Conservation (phyloP, 805 yeast genomes). For the Yarrowia sp. region DNA sequence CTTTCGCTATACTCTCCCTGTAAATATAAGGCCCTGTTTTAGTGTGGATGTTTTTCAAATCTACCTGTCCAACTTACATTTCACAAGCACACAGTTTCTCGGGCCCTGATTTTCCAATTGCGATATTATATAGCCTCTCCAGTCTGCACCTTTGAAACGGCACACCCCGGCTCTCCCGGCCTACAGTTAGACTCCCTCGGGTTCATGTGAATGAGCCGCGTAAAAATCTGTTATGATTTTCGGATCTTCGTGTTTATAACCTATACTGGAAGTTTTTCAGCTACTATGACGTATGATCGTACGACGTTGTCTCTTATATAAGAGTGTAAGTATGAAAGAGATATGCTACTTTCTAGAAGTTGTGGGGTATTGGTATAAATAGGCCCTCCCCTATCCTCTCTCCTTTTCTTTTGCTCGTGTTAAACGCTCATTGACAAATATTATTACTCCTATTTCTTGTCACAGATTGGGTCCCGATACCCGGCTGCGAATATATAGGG, state of each 20-base stretch:
- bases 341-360: no score
- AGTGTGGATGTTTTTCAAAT: not conserved
- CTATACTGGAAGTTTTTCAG: no score
- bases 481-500: not conserved
- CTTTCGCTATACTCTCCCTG: no score
- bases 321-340: no score
- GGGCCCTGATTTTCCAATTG: not conserved
- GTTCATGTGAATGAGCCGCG: not conserved
- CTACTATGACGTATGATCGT: no score
- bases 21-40: no score
- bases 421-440: not conserved
- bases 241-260: not conserved
- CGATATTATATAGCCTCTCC: not conserved
- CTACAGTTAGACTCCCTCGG: no score
- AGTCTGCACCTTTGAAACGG: conserved; percentile 2
- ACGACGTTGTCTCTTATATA: no score
- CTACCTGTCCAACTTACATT: not conserved
- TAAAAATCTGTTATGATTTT: not conserved
- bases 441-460: not conserved
- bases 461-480: not conserved
- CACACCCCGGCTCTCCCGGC: not conserved
- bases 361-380: no score
- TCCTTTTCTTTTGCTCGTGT: not conserved
- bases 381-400: no score
- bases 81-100: not conserved